Percentiles rank a stretch among this genome's conserved stretches.
Conservation (phyloP, 2,329 filamentous ascomycete species). For the Monosporascus sp. region DNA sequence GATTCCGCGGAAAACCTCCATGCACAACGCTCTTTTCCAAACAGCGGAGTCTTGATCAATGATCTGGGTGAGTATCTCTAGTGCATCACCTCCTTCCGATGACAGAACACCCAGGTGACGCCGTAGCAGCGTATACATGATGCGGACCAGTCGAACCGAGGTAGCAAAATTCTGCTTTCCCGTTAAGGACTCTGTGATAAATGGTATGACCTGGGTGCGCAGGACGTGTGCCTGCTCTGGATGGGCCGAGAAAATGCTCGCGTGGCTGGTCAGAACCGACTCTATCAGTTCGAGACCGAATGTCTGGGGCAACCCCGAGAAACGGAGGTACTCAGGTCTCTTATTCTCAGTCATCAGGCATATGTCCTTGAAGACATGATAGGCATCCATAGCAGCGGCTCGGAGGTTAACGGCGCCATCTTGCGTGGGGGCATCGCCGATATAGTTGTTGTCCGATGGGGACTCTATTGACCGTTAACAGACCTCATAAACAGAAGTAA, state of each 20-base stretch:
- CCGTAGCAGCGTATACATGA: constrained; percentile 75
- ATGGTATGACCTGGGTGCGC: constrained; percentile 72
- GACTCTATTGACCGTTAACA: constrained; percentile 30
- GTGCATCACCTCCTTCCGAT: constrained; percentile 74
- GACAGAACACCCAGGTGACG: constrained; percentile 71
- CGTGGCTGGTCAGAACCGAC: constrained; percentile 42
- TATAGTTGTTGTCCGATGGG: constrained; percentile 47
- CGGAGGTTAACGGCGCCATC: constrained; percentile 62
- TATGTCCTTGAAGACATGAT: constrained; percentile 82
- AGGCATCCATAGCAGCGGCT: constrained; percentile 78
- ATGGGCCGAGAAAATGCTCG: constrained; percentile 71
- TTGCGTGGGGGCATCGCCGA: constrained; percentile 62
- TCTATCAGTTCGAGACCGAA: constrained; percentile 70
- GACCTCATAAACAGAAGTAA: not conserved
- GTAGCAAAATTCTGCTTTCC: constrained; percentile 76
- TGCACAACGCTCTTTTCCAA: constrained; percentile 86
- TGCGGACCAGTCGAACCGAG: constrained; percentile 74
- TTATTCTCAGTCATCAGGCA: constrained; percentile 84
- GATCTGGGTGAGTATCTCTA: constrained; percentile 77
- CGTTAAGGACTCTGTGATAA: constrained; percentile 71
- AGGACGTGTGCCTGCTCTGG: constrained; percentile 77
- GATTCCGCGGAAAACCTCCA: constrained; percentile 84
- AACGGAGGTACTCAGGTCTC: constrained; percentile 73
- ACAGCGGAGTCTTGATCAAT: constrained; percentile 77
- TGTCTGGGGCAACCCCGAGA: constrained; percentile 71